Evolutionary conservation across 1,284 basidiomycete species (phyloP).

Genomic region (Tylopilus orsonianus): DNA sequence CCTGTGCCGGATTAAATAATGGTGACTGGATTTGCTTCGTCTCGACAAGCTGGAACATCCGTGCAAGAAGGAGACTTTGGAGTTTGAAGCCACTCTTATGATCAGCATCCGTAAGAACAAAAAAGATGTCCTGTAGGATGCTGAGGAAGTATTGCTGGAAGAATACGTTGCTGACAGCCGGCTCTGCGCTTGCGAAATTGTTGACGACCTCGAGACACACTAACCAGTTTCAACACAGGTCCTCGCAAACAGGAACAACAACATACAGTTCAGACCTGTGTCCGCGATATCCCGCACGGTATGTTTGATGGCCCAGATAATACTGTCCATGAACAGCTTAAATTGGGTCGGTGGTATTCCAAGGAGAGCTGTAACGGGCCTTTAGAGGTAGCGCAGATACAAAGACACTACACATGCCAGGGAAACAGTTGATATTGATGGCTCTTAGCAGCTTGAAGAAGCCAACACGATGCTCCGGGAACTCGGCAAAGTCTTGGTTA

Average conservation of each 20-base stretch:
- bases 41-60: constrained; percentile 94
- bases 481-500: constrained; percentile 98
- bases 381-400: constrained; percentile 1
- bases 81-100: constrained; percentile 98
- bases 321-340: constrained; percentile 98
- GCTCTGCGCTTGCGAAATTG: constrained; percentile 88
- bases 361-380: constrained; percentile 63
- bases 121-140: constrained; percentile 96
- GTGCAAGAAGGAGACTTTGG: constrained; percentile 85
- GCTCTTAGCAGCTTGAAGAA: constrained; percentile 97
- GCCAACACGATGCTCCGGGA: constrained; percentile 94
- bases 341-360: constrained; percentile 90
- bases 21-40: constrained; percentile 80
- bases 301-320: constrained; percentile 99
- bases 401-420: constrained; percentile 52
- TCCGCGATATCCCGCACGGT: constrained; percentile 99
- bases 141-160: constrained; percentile 93
- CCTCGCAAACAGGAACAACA: constrained; percentile 1
- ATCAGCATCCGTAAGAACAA: constrained; percentile 95
- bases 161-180: constrained; percentile 75
- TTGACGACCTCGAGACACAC: constrained; percentile 95
- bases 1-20: constrained; percentile 79
- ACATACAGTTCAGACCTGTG: constrained; percentile 83
- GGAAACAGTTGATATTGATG: constrained; percentile 96
- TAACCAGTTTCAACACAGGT: constrained; percentile 33